These are phyloP conservation scores for Daldinia loculata DNA, from an alignment of 495 filamentous ascomycete species.

Conservation along the genomic window DNA sequence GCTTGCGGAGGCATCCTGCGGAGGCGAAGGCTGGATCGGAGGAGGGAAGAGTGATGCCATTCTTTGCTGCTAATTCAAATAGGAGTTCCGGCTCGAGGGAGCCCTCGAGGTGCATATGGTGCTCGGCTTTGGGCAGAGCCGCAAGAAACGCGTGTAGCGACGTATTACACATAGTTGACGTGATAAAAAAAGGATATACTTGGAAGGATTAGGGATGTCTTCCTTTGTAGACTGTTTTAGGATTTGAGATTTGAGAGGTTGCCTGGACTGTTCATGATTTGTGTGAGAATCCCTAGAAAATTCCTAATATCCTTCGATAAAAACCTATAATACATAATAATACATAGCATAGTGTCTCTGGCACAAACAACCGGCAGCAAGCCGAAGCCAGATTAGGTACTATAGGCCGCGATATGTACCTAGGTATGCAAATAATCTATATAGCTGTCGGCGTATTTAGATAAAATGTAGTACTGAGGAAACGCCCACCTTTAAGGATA, in stretches of 20 bases:
- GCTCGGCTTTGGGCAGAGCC: slow-evolving; percentile 79
- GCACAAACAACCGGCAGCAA: no score
- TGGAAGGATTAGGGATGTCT: background rate
- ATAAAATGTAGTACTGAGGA: background rate
- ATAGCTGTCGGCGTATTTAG: background rate
- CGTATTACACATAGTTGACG: slow-evolving; percentile 59
- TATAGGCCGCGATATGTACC: no score
- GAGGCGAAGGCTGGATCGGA: slow-evolving; percentile 68
- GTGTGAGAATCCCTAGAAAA: background rate
- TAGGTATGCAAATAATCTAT: background rate
- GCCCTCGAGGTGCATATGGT: slow-evolving; percentile 82
- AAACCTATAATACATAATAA: background rate
- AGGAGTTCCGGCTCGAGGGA: slow-evolving; percentile 72
- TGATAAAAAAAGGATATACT: background rate
- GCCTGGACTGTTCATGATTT: background rate
- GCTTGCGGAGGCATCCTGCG: slow-evolving; percentile 61
- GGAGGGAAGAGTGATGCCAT: slow-evolving; percentile 67
- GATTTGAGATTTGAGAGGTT: background rate
- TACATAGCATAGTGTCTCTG: background rate
- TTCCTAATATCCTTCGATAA: background rate
- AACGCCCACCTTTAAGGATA: background rate
- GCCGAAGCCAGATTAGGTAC: background rate
- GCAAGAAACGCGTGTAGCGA: slow-evolving; percentile 68
- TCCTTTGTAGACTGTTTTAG: background rate
- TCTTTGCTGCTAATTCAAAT: slow-evolving; percentile 71